Conservation (phyloP, 352 stramenopile species). For the Globisporangium heterothallicum region DNA sequence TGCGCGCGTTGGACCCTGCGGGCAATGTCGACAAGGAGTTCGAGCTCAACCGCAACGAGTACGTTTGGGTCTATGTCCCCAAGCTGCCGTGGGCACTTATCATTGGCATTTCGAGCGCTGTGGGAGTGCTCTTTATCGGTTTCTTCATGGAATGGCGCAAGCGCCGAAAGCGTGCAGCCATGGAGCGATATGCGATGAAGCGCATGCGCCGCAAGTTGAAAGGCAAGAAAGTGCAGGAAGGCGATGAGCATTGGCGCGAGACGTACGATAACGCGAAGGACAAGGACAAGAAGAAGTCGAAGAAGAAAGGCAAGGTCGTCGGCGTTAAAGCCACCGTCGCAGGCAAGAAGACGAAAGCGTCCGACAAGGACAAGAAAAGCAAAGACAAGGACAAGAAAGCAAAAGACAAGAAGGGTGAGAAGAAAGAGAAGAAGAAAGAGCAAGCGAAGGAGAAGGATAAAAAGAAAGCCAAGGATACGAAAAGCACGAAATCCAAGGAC, state of each 20-base stretch:
- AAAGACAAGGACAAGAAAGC: conserved; percentile 25
- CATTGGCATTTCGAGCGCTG: conserved; percentile 63
- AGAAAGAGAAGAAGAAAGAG: conserved; percentile 16
- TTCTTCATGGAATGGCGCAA: conserved; percentile 91
- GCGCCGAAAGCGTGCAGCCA: conserved; percentile 83
- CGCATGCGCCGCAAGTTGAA: conserved; percentile 93
- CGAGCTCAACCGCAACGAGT: conserved; percentile 82
- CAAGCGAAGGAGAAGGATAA: conserved; percentile 12
- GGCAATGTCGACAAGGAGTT: conserved; percentile 91
- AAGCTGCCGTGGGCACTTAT: conserved; percentile 89
- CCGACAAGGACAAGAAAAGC: conserved; percentile 3
- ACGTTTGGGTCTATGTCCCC: conserved; percentile 90
- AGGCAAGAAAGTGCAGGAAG: conserved; percentile 47
- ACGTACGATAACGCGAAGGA: conserved; percentile 68
- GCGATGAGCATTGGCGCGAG: conserved; percentile 70
- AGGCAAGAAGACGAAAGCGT: conserved; percentile 19
- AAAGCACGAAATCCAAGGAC: not conserved
- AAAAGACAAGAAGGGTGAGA: conserved; percentile 12
- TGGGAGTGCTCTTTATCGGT: conserved; percentile 68
- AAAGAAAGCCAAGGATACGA: not conserved
- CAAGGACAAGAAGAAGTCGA: conserved; percentile 45
- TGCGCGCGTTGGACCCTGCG: conserved; percentile 85
- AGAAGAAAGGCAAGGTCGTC: conserved; percentile 29
- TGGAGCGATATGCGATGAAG: conserved; percentile 94
- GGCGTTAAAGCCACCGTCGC: conserved; percentile 9